Base-by-base conservation (phyloP, 192 early-diverging fungal species). In the Oehlia diaphana region DNA sequence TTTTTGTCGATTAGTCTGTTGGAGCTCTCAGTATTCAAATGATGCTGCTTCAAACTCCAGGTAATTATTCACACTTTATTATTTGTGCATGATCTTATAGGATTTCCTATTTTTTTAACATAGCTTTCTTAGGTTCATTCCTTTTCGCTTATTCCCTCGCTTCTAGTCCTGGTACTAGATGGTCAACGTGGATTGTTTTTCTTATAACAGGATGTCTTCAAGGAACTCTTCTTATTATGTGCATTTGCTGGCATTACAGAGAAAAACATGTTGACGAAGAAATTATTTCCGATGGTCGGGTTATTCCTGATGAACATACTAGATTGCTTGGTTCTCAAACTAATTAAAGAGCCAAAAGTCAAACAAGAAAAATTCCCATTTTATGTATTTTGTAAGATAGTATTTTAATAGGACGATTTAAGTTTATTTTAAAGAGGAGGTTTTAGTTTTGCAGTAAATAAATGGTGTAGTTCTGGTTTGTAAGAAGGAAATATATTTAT, bases 11-110 rank as follows among this genome's bases (percentile, higher is more conserved):
- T 0, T 83, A 94, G 91, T 81, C 89, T 19, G 95, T 96, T 14
- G 97, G 96, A n/a, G 94, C 97, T 0, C 87, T 98, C 62, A 95
- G 93, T 83, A 93, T 98, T 35, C 93, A 94, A 4, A 96, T 95
- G 91, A 94, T 98, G 93, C 79, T 94, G 80, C 92, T 98, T 86
- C 95, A 96, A 85, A 92, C 92, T 33, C 95, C 95, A 44, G 94
- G 53, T 58, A 58, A 58, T 16, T 4, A 16, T 21, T 58, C 19
- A 58, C 16, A 47, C 9, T 12, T 47, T 47, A 47, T 47, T 12
- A 12, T 58, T 58, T 58, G 19, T 19, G 19, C 19, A 58, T 21
- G 16, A 19, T 21, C 3, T 58, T 6, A 58, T 58, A 16, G n/a
- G 1, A 58, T 58, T 42, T 58, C 53, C 10, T 10, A 47, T 47